Evolutionary conservation across 1,284 basidiomycete species (phyloP).

Genomic region (Boletus holoroseus): DNA sequence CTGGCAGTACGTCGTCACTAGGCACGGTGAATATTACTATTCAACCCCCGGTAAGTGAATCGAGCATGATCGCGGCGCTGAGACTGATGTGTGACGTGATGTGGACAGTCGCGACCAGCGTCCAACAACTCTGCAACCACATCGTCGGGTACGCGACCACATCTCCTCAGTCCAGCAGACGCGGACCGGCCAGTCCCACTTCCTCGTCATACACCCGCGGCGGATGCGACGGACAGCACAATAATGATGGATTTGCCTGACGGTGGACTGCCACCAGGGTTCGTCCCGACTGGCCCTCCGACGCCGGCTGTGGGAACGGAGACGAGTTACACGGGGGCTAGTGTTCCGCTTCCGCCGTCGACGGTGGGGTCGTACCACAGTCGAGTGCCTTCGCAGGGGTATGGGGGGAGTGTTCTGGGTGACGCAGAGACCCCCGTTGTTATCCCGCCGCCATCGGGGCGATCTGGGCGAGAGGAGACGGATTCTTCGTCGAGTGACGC

Average conservation of each 20-base stretch:
- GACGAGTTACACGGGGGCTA: conserved; percentile 23
- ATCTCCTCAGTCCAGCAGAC: conserved; percentile 32
- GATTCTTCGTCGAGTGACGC: conserved; percentile 29
- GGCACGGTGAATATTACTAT: conserved; percentile 33
- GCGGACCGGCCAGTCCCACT: conserved; percentile 33
- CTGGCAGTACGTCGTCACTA: conserved; percentile 29
- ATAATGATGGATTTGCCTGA: conserved; percentile 26
- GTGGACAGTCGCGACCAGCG: conserved; percentile 28
- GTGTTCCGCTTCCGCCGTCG: conserved; percentile 27
- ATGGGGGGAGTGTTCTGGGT: conserved; percentile 1
- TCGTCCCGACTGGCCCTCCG: conserved; percentile 23
- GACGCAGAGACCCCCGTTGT: conserved; percentile 20
- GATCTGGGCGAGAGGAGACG: conserved; percentile 12
- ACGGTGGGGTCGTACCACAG: conserved; percentile 25
- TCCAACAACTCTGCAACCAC: conserved; percentile 29
- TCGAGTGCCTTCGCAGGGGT: conserved; percentile 16
- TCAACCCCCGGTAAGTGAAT: conserved; percentile 30
- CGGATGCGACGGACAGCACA: conserved; percentile 3
- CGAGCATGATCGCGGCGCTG: neutral
- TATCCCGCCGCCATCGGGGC: conserved; percentile 28
- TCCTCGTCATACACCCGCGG: conserved; percentile 13
- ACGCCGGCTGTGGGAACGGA: conserved; percentile 12
- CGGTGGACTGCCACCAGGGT: conserved; percentile 29
- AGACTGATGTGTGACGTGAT: conserved; percentile 5
- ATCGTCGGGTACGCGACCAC: conserved; percentile 19